Evolutionary conservation across 1,284 basidiomycete genomes (phyloP).

Genomic region (Pisolithus thermaeus): DNA sequence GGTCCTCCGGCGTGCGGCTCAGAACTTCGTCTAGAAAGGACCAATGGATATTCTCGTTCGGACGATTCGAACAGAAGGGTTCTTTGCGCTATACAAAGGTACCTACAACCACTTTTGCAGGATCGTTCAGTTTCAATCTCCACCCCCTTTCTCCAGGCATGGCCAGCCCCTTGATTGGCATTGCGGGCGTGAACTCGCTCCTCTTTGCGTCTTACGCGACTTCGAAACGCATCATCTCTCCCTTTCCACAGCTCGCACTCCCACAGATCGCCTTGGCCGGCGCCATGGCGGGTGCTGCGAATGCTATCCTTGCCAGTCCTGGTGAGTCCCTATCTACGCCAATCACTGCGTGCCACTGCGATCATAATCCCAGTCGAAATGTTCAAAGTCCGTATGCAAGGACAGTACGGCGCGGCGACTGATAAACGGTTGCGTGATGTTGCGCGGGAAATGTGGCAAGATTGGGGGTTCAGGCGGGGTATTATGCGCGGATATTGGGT

Average conservation of each 20-base stretch:
- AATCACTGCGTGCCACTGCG: not conserved
- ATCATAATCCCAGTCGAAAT: constrained; percentile 60
- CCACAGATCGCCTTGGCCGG: constrained; percentile 82
- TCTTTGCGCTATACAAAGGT: constrained; percentile 92
- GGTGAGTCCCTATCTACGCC: constrained; percentile 38
- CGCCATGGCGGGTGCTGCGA: constrained; percentile 85
- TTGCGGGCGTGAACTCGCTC: constrained; percentile 93
- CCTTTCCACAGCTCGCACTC: constrained; percentile 78
- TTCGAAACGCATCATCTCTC: constrained; percentile 80
- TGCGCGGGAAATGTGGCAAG: constrained; percentile 74
- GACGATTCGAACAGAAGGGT: constrained; percentile 82
- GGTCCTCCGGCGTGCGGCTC: not conserved
- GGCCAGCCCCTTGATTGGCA: constrained; percentile 88
- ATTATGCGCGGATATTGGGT: constrained; percentile 98
- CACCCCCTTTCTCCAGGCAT: constrained; percentile 54
- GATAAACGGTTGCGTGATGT: constrained; percentile 76
- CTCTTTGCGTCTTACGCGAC: constrained; percentile 87
- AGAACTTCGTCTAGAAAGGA: constrained; percentile 59
- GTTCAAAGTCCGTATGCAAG: constrained; percentile 98
- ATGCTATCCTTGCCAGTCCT: constrained; percentile 85
- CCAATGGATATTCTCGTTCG: constrained; percentile 84
- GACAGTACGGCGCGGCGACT: constrained; percentile 71
- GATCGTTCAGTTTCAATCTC: not conserved
- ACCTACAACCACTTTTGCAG: not conserved
- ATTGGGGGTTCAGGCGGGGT: constrained; percentile 82